phyloP scores from a whole-genome alignment of 306 rosid genomes.

The Nissolia schottii region DNA sequence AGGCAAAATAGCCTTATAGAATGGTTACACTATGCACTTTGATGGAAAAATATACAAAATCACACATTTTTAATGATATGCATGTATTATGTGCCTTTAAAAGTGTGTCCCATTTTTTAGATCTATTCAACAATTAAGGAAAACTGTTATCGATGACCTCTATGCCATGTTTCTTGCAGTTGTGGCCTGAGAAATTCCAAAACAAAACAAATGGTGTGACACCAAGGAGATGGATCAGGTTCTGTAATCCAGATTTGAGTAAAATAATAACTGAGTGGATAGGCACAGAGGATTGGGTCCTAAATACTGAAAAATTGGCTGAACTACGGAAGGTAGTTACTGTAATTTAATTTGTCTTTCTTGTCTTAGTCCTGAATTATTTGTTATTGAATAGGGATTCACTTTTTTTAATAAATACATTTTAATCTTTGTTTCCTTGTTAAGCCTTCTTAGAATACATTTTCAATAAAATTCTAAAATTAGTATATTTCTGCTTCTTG shows the following conservation, averaged over 20 bases:
- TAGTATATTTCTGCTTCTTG: constrained; percentile 2
- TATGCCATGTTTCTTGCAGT: constrained; percentile 45
- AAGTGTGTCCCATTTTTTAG: background rate
- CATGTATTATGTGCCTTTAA: background rate
- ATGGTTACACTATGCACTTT: background rate
- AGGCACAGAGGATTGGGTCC: constrained; percentile 92
- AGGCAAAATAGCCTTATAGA: background rate
- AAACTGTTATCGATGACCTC: constrained; percentile 27
- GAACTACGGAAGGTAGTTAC: constrained; percentile 64
- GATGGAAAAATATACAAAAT: background rate
- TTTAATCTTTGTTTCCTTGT: background rate
- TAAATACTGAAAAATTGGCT: constrained; percentile 72
- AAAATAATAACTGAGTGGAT: constrained; percentile 64
- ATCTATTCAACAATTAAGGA: constrained; percentile 8
- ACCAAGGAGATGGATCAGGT: constrained; percentile 96
- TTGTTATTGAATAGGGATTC: background rate
- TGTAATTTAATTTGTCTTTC: constrained; percentile 5
- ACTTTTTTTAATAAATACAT: background rate
- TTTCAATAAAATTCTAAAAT: background rate
- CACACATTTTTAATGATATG: background rate
- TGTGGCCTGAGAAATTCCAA: constrained; percentile 96
- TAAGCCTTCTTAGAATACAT: background rate
- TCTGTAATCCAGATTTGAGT: constrained; percentile 88
- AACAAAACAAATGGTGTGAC: constrained; percentile 99
- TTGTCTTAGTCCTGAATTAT: constrained; percentile 10